Base-by-base conservation (phyloP, 805 yeast genomes). In the Kockiozyma suomiensis region DNA sequence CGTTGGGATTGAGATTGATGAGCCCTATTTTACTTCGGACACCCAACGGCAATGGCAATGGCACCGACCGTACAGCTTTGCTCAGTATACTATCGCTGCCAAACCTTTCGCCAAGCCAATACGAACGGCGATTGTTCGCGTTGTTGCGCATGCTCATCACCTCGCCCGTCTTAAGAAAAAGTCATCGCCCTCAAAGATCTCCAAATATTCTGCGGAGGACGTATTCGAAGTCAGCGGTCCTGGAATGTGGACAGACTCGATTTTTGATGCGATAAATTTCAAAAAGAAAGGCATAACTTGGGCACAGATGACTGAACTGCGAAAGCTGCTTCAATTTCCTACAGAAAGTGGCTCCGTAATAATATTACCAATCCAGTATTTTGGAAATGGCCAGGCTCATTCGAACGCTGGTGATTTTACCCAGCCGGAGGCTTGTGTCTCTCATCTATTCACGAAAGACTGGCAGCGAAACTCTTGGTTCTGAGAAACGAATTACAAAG, bases 301-400 rank as follows among this genome's bases (percentile, higher is more conserved):
- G 66, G 55, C 47, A n/a, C 42, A 43, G 42, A 46, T 62, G 43
- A 33, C 47, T 25, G 43, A 38, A 2, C 25, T 62, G n/a, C 17
- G n/a, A 30, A n/a, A 38, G 48, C 61, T 62, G 4, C 15, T 21
- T 7, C n/a, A 15, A 7, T 4, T 52, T 12, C 47, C 59, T 2
- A 56, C 64, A 4, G 64, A 60, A 12, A 54, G 49, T n/a, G 62
- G 65, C 13, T 55, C 53, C 4, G 45, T 56, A 8, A 48, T 56
- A n/a, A 53, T 51, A 26, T 33, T 62, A 26, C 66, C 66, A 7
- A 30, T 56, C 17, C 50, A 37, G 41, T 62, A 54, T 28, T 62
- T 62, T 42, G 66, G 58, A 30, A 62, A 60, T 46, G 66, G 66
- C 26, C 66, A 62, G 59, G 42, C 41, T 25, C 66, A 62, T 21